Evolutionary conservation across 2,329 filamentous ascomycete genomes (phyloP), one percentile per base, ranked within the genome.

Genomic region (Biscogniauxia marginata): DNA sequence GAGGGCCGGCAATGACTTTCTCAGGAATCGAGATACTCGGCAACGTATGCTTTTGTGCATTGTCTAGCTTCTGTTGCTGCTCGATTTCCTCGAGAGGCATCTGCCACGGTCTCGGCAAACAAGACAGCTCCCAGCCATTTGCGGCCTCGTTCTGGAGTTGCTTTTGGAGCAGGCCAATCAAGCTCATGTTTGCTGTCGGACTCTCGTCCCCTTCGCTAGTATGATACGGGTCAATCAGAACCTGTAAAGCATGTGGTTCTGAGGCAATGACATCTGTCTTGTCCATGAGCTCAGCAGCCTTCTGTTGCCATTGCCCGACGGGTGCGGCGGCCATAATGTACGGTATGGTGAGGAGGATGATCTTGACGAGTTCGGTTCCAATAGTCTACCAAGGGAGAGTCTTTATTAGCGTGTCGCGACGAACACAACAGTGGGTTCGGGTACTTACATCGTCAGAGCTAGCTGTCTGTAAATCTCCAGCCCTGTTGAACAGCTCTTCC

Each of bases 231-330:
- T 97, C 91, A 50, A 98, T 91, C 54, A 97, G 77, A 23, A 86
- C 81, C 70, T 97, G 93, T 34, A 98, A 81, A 2, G 89, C 83
- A 71, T 97, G 91, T 9, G 90, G 89, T 60, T 95, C 92, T 2
- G 89, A 90, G 9, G 93, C 92, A 65, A 98, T 96, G 62, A 98
- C 91, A 54, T 95, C 93, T 1, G 95, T 98, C 79, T 96, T 96
- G 63, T 96, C 90, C 71, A 99, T 86, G 52, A 98, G 79, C 48
- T 90, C 86, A 1, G 83, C 81, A 2, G 91, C 92, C 68, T 89
- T 89, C 62, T 89, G 81, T 65, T 88, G 85, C 68, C 89, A 87
- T 50, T 86, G 84, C 3, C 81, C 79, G 3, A 54, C 56, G 25
- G 89, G 88, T 0, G 87, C 84, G 2, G 90, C 85, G 8, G 87